Evolutionary conservation across 2,329 filamentous ascomycete genomes (phyloP).

Genomic region (Hymenoscyphus repandus): DNA sequence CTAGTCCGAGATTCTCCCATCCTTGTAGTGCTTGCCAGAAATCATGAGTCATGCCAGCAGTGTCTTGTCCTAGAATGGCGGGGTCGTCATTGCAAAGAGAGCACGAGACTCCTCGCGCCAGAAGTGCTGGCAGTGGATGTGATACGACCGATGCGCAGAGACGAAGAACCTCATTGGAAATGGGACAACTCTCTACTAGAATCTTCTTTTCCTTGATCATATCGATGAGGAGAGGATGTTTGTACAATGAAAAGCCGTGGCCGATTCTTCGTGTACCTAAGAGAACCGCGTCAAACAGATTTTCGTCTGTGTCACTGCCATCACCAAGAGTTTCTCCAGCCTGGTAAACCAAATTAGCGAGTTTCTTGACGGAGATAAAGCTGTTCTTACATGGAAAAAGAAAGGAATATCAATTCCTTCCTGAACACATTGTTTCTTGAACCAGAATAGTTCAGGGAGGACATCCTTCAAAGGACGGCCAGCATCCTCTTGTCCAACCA

Average conservation of each 20-base stretch:
- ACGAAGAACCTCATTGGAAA: slow-evolving; percentile 82
- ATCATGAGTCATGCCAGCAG: slow-evolving; percentile 80
- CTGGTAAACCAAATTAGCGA: slow-evolving; percentile 1
- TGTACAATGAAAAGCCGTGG: slow-evolving; percentile 82
- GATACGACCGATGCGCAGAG: slow-evolving; percentile 70
- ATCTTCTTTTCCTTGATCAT: slow-evolving; percentile 87
- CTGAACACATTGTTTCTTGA: slow-evolving; percentile 75
- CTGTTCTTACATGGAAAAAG: slow-evolving; percentile 66
- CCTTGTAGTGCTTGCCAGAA: slow-evolving; percentile 92
- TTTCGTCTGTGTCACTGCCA: slow-evolving; percentile 68
- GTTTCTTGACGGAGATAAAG: too few relatives aligned
- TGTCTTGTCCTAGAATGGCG: slow-evolving; percentile 78
- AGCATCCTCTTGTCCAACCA: slow-evolving; percentile 81
- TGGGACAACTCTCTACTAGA: slow-evolving; percentile 83
- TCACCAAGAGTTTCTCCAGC: slow-evolving; percentile 83
- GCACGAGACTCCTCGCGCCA: slow-evolving; percentile 79
- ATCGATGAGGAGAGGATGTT: slow-evolving; percentile 83
- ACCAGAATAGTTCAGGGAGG: slow-evolving; percentile 86
- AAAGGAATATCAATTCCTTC: slow-evolving; percentile 81
- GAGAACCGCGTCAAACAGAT: slow-evolving; percentile 84
- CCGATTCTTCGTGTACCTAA: slow-evolving; percentile 86
- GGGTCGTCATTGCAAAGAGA: slow-evolving; percentile 88
- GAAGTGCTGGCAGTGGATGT: slow-evolving; percentile 76
- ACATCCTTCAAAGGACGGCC: slow-evolving; percentile 72
- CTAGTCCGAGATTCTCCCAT: slow-evolving; percentile 85